Conservation (phyloP, 768 basidiomycete species). For the Mycena polygramma region DNA sequence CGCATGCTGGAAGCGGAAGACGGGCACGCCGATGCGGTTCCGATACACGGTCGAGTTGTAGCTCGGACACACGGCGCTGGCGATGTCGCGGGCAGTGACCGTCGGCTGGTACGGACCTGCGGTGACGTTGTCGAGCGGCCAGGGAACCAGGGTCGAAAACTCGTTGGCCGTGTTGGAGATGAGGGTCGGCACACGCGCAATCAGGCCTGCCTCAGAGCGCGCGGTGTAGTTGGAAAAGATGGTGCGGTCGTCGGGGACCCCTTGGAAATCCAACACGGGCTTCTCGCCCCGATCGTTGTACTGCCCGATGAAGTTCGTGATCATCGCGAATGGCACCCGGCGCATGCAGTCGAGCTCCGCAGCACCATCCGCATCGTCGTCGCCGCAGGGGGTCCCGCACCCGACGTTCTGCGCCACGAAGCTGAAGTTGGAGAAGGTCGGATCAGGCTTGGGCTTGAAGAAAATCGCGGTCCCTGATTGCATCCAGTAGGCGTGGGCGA, state of each 20-base stretch:
- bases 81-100: conserved; percentile 16
- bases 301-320: conserved; percentile 17
- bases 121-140: conserved; percentile 13
- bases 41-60: conserved; percentile 19
- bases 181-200: conserved; percentile 14
- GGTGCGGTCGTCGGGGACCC: conserved; percentile 10
- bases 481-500: conserved; percentile 17
- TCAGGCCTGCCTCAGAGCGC: conserved; percentile 15
- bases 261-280: conserved; percentile 11
- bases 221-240: conserved; percentile 12
- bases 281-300: conserved; percentile 17
- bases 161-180: conserved; percentile 15
- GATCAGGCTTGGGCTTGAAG: conserved; percentile 13
- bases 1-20: conserved; percentile 22
- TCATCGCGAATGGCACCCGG: conserved; percentile 16
- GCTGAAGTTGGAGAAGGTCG: conserved; percentile 13
- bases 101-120: conserved; percentile 13
- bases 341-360: conserved; percentile 20
- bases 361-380: conserved; percentile 5
- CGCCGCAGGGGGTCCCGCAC: conserved; percentile 14
- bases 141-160: conserved; percentile 12
- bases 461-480: conserved; percentile 4
- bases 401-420: conserved; percentile 15
- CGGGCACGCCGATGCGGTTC: conserved; percentile 12
- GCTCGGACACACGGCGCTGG: conserved; percentile 1